A percentile compares a stretch with the other conserved stretches of the same genome.
These are phyloP conservation scores for Handroanthus guayacan DNA, from an alignment of 257 asterid genomes.

Conservation along the genomic window DNA sequence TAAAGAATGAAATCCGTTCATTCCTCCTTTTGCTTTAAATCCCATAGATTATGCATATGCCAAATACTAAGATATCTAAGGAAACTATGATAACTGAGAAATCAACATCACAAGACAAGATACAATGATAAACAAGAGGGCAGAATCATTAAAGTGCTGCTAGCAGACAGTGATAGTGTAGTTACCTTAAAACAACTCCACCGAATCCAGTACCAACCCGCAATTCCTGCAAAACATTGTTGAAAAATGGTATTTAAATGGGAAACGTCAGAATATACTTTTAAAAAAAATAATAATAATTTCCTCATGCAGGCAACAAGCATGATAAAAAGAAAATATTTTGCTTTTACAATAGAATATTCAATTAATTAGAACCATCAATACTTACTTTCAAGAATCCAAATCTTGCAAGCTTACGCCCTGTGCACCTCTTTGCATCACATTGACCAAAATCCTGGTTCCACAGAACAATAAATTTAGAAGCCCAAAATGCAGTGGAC, in stretches of 20 bases:
- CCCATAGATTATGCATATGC: not conserved
- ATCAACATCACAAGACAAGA: constrained; percentile 9
- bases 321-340: not conserved
- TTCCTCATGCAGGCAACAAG: constrained; percentile 13
- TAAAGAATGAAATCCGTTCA: constrained; percentile 5
- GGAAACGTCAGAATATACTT: not conserved
- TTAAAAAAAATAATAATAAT: not conserved
- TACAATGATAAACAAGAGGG: constrained; percentile 2
- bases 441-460: constrained; percentile 95
- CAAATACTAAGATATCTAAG: not conserved
- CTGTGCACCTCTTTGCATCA: constrained; percentile 96
- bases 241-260: constrained; percentile 22
- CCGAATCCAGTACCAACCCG: constrained; percentile 86
- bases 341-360: not conserved
- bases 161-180: not conserved
- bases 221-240: constrained; percentile 68
- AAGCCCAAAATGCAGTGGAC: constrained; percentile 22
- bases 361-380: constrained; percentile 31
- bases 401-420: constrained; percentile 97
- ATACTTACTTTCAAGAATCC: constrained; percentile 86
- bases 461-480: constrained; percentile 22
- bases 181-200: constrained; percentile 86
- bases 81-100: not conserved
- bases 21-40: constrained; percentile 10
- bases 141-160: not conserved